A percentile compares a stretch with the other conserved stretches of the same genome.
Conservation (phyloP, 768 basidiomycete genomes). For the Pleurotus giganteus region DNA sequence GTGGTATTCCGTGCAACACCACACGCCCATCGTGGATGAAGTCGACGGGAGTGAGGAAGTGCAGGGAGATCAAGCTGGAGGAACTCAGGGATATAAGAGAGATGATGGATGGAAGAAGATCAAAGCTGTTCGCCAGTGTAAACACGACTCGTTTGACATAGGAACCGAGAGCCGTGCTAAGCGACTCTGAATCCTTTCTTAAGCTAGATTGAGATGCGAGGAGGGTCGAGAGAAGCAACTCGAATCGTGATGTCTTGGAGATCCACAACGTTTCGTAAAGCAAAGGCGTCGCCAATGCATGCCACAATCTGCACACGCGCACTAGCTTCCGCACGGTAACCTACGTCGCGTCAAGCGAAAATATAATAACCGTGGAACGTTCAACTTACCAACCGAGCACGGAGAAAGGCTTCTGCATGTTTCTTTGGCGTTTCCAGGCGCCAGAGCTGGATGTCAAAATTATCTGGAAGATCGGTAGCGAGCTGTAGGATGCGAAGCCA, state of each 20-base stretch:
- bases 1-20: too few species aligned
- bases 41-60: too few species aligned
- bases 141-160: too few species aligned
- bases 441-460: neutral
- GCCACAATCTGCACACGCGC: neutral
- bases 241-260: neutral
- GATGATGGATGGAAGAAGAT: too few species aligned
- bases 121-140: too few species aligned
- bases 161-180: too few species aligned
- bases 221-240: neutral
- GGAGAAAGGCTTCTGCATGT: neutral
- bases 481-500: neutral
- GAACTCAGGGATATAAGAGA: too few species aligned
- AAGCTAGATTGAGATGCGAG: too few species aligned
- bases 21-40: too few species aligned
- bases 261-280: neutral
- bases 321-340: neutral
- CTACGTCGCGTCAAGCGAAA: too few species aligned
- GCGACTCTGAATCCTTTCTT: too few species aligned
- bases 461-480: neutral
- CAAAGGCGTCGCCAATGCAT: neutral
- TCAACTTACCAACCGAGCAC: neutral
- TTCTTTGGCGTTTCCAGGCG: neutral
- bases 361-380: neutral
- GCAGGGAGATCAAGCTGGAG: too few species aligned